A percentile compares a stretch with the other conserved stretches of the same genome.
phyloP scores from a whole-genome alignment of 805 yeast genomes.

The Metschnikowia colocasiae region DNA sequence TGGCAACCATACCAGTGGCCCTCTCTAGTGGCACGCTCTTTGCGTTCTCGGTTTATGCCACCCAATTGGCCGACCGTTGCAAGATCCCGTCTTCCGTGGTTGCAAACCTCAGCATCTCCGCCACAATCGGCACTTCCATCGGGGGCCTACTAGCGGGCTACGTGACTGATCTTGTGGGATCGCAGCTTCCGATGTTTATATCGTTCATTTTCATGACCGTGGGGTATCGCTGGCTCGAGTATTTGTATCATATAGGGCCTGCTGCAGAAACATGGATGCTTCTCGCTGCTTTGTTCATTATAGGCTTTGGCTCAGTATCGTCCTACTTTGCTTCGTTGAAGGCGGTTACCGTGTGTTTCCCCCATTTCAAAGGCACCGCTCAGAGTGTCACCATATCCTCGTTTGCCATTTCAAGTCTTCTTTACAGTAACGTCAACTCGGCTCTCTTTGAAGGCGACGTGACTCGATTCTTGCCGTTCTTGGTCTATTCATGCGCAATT shows the following conservation, averaged over 20 bases:
- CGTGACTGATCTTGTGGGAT: slow-evolving; percentile 32
- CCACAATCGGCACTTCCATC: slow-evolving; percentile 30
- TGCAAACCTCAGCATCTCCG: slow-evolving; percentile 30
- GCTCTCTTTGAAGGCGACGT: slow-evolving; percentile 23
- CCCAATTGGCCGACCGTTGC: slow-evolving; percentile 31
- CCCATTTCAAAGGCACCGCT: slow-evolving; percentile 32
- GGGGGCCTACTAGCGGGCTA: slow-evolving; percentile 33
- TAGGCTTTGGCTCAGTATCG: slow-evolving; percentile 32
- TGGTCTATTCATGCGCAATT: slow-evolving; percentile 22
- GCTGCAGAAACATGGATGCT: slow-evolving; percentile 17
- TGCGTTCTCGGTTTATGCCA: slow-evolving; percentile 32
- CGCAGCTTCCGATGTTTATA: slow-evolving; percentile 31
- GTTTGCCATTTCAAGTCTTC: slow-evolving; percentile 33
- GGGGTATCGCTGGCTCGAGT: slow-evolving; percentile 30
- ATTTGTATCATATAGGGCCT: slow-evolving; percentile 21
- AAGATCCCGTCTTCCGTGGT: slow-evolving; percentile 25
- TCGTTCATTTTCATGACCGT: slow-evolving; percentile 23
- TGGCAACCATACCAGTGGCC: slow-evolving; percentile 30
- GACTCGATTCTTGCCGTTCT: slow-evolving; percentile 22
- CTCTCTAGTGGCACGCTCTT: slow-evolving; percentile 34
- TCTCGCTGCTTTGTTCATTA: slow-evolving; percentile 26
- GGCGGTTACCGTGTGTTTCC: slow-evolving; percentile 33
- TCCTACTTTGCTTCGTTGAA: slow-evolving; percentile 34
- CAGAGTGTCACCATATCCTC: slow-evolving; percentile 36
- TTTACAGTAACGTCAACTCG: slow-evolving; percentile 24